Evolutionary conservation across 352 stramenopile genomes (phyloP), one percentile per base, ranked within the genome.

Genomic region (Pythium rishiriense): DNA sequence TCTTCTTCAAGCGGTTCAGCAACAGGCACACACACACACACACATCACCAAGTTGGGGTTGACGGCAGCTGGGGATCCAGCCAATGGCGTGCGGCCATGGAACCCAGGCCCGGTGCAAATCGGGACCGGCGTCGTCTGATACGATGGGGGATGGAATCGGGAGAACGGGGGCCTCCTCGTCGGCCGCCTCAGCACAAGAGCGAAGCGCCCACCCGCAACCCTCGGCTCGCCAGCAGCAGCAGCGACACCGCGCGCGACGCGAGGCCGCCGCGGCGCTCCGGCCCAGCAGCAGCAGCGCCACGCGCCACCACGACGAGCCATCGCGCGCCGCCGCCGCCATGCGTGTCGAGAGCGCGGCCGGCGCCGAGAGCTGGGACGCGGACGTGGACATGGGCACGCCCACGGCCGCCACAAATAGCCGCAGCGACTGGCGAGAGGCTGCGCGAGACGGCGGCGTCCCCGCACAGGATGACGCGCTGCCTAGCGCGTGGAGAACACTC

Each of bases 331-430:
- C 49, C 15, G 31, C 25, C 55, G 57, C 57, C 47, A 68, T 62
- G 62, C 49, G 62, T 47, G 37, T 69, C 33, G 29, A 39, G 37
- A 47, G 48, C 1, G 39, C 28, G n/a, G 41, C n/a, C 12, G 31
- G 56, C 25, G 47, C 22, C 17, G 63, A 70, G 29, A 50, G 22
- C n/a, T 45, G 51, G n/a, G 62, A 64, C 56, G 50, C 65, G 19
- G 63, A 70, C 11, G 14, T 43, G 37, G 37, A n/a, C 37, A 64
- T 60, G 62, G 43, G 43, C 31, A 70, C 42, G 9, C 56, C 50
- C 10, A 61, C 50, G 15, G 41, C 53, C 19, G 37, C 28, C 24
- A 45, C 15, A 47, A 47, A 37, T 47, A 64, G 46, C 33, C 29
- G 19, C 31, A 21, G n/a, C 33, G 56, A 56, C 31, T 64, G 45